Evolutionary conservation across 2,329 filamentous ascomycete species (phyloP), one percentile per base, ranked within the genome.

Genomic region (Botrytis fragariae): DNA sequence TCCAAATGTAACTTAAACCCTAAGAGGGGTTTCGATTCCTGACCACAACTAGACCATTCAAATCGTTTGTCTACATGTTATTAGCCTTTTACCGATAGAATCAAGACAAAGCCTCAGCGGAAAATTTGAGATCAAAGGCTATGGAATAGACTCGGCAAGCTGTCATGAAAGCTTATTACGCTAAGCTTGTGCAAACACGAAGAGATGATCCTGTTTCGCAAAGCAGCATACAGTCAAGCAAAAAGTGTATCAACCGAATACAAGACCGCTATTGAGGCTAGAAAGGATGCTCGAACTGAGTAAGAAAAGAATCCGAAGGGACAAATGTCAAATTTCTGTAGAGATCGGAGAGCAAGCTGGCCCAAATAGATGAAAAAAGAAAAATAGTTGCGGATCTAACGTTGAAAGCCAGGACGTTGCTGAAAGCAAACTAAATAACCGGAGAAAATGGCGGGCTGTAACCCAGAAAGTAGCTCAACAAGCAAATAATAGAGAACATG

Each of bases 11-110:
- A n/a, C 4, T n/a, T 51, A n/a, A 51, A n/a, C 25, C 0, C 0
- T 14, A 51, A 7, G 5, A 51, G 0, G 22, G 10, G 0, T 25
- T 3, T 51, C 10, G 6, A 51, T 51, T 1, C 14, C 2, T 14
- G 22, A 5, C 4, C 10, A 0, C 4, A n/a, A n/a, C 25, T n/a
- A n/a, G 48, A 16, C 10, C 5, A 16, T n/a, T 14, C 1, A 51
- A 14, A 25, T 16, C 12, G 7, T 51, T 6, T 51, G 12, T n/a
- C 5, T 51, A 25, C 10, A 14, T n/a, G 4, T 3, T 7, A 16
- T 7, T 51, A 16, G 5, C 9, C 2, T 1, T n/a, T n/a, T n/a
- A n/a, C 12, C 9, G 5, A n/a, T 54, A 16, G 12, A n/a, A n/a
- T n/a, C 10, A 16, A 25, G n/a, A 5, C 16, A 0, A 7, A 16